phyloP scores from a whole-genome alignment of 2,329 filamentous ascomycete genomes.

The Graphiopsis chlorocephala region DNA sequence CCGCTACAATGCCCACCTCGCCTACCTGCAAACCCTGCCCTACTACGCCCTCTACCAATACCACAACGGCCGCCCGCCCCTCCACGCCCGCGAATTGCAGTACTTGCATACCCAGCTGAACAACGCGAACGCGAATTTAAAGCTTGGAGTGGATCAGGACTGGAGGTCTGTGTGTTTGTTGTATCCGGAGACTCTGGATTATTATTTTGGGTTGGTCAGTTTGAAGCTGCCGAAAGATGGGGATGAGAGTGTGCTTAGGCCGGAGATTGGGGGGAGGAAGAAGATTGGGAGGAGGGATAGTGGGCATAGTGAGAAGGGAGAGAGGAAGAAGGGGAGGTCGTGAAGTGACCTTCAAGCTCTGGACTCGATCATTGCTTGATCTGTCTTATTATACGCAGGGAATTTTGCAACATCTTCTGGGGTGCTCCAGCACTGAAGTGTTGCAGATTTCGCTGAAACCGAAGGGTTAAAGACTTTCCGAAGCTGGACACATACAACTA shows the following conservation, averaged over 20 bases:
- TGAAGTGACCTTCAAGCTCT: background rate
- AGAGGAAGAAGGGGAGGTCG: conserved; percentile 24
- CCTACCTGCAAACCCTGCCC: conserved; percentile 44
- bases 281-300: conserved; percentile 34
- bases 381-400: background rate
- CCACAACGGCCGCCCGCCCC: conserved; percentile 44
- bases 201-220: conserved; percentile 71
- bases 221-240: conserved; percentile 61
- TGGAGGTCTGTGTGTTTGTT: conserved; percentile 72
- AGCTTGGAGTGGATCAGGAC: conserved; percentile 73
- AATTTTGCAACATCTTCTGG: background rate
- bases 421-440: background rate
- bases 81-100: conserved; percentile 41
- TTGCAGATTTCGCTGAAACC: background rate
- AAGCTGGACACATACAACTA: background rate
- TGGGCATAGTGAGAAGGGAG: conserved; percentile 25
- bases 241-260: conserved; percentile 25
- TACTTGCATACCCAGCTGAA: conserved; percentile 53
- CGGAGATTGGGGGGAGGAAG: conserved; percentile 15
- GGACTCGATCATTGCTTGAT: background rate
- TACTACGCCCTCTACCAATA: conserved; percentile 48
- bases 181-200: conserved; percentile 79
- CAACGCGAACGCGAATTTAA: conserved; percentile 63
- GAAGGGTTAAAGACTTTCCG: background rate
- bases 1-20: conserved; percentile 41